Base-by-base conservation (phyloP, 306 rosid species). In the Quercus variabilis region DNA sequence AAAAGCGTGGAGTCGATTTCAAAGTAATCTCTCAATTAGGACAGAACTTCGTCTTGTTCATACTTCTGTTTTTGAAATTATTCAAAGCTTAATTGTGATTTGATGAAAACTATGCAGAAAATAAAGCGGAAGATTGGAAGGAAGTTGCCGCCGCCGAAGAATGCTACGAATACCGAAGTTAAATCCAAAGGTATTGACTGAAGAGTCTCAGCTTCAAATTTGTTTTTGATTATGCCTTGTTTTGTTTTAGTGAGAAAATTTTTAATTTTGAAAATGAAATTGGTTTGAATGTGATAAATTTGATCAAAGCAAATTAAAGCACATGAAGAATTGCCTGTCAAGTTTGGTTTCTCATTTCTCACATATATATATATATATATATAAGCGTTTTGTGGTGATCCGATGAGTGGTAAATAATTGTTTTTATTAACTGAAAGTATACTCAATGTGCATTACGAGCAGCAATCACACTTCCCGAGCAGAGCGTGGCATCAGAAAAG, bases 381-480 rank as follows among this genome's bases (percentile, higher is more conserved):
- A 7, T 41, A 31, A 30, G 19, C 15, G 13, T 9, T n/a, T 62
- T 3, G 15, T 30, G 31, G 5, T 77, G 30, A 5, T 78, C 67
- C 72, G n/a, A 31, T 35, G 59, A 18, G 33, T 60, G 75, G 60
- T 75, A 14, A 25, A 38, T 62, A 11, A 55, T 20, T 35, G 15
- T 75, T 54, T 31, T 49, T 52, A 28, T 79, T 67, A 65, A 49
- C 74, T 67, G 28, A 58, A 51, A 67, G 75, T 83, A 71, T 21
- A 52, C 77, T 62, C 10, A 33, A 33, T 78, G 52, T 49, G 55
- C 26, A 52, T 74, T 85, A 59, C 56, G 82, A 57, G 77, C 97
- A 94, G 98, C 97, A 75, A 92, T 91, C 71, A 76, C 91, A 80
- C 87, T 95, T 68, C 98, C 98, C 13, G 99, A 95, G 87, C 98